phyloP scores from a whole-genome alignment of 352 stramenopile genomes.

The Phytophthora brassicae region DNA sequence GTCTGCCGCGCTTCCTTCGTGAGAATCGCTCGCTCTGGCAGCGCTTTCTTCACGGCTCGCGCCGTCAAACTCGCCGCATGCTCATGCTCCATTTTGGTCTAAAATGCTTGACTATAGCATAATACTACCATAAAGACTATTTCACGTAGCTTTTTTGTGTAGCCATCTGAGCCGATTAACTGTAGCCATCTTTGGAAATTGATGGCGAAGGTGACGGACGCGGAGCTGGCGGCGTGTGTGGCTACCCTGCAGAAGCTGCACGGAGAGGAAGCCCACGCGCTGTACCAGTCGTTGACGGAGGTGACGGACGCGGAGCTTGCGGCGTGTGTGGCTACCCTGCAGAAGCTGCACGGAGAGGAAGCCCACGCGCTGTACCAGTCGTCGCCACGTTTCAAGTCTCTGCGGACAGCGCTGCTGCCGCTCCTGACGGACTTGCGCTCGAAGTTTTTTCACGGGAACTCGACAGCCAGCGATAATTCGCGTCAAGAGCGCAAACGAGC shows the following conservation, averaged over 20 bases:
- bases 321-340: conserved; percentile 54
- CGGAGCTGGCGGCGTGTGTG: conserved; percentile 60
- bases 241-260: conserved; percentile 60
- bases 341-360: conserved; percentile 50
- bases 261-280: conserved; percentile 37
- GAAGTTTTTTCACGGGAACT: conserved; percentile 66
- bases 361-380: conserved; percentile 52
- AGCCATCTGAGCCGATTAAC: conserved; percentile 3
- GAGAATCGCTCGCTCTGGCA: conserved; percentile 68
- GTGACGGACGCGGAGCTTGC: conserved; percentile 60
- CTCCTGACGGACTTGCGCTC: conserved; percentile 60
- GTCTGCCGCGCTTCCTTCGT: conserved; percentile 68
- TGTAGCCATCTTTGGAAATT: conserved; percentile 10
- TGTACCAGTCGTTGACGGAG: conserved; percentile 38
- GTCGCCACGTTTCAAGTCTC: conserved; percentile 51
- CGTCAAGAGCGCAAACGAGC: conserved; percentile 69
- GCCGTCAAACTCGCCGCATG: conserved; percentile 65
- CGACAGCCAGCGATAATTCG: conserved; percentile 38
- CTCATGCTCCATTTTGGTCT: conserved; percentile 68
- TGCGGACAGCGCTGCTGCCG: conserved; percentile 65
- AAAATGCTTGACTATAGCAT: neutral
- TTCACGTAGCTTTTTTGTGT: conserved; percentile 5
- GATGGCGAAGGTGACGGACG: conserved; percentile 39
- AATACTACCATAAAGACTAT: neutral
- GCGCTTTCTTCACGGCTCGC: conserved; percentile 63